Conservation (phyloP, 1,284 basidiomycete genomes). For the Malassezia equina region DNA sequence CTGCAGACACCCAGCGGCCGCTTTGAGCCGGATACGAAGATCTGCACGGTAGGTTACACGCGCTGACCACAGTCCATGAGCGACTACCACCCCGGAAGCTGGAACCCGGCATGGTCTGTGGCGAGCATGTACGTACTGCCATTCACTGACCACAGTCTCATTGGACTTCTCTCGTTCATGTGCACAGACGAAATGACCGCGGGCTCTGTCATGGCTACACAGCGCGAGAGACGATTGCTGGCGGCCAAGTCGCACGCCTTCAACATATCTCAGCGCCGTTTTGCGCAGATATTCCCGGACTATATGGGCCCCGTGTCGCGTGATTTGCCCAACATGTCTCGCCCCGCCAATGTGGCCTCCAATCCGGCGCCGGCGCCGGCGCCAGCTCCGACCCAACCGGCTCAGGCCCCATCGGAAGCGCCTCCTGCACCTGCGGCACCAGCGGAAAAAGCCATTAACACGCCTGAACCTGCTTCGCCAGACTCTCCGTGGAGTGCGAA, state of each 20-base stretch:
- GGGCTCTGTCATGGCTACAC: conserved; percentile 72
- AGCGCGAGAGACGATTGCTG: conserved; percentile 65
- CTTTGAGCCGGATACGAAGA: conserved; percentile 85
- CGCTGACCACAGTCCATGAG: conserved; percentile 26
- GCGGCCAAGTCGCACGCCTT: conserved; percentile 71
- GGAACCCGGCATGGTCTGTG: conserved; percentile 89
- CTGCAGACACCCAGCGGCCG: conserved; percentile 89
- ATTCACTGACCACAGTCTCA: conserved; percentile 54
- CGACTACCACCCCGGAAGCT: conserved; percentile 68
- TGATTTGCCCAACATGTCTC: conserved; percentile 42
- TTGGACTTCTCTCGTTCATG: conserved; percentile 92
- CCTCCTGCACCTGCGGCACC: not conserved
- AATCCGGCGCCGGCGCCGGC: not conserved
- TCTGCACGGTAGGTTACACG: conserved; percentile 49
- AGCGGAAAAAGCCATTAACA: not conserved
- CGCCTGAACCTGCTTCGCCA: not conserved
- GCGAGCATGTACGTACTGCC: conserved; percentile 61
- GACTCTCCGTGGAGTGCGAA: not conserved
- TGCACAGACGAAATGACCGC: conserved; percentile 92
- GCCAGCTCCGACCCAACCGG: too few relatives aligned
- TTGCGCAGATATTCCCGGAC: conserved; percentile 50
- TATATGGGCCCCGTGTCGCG: conserved; percentile 19
- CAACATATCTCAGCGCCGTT: conserved; percentile 69
- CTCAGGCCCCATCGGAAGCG: not conserved
- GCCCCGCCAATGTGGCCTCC: not conserved